Evolutionary conservation across 2,329 filamentous ascomycete species (phyloP).

Genomic region (Sporothrix brasiliensis): DNA sequence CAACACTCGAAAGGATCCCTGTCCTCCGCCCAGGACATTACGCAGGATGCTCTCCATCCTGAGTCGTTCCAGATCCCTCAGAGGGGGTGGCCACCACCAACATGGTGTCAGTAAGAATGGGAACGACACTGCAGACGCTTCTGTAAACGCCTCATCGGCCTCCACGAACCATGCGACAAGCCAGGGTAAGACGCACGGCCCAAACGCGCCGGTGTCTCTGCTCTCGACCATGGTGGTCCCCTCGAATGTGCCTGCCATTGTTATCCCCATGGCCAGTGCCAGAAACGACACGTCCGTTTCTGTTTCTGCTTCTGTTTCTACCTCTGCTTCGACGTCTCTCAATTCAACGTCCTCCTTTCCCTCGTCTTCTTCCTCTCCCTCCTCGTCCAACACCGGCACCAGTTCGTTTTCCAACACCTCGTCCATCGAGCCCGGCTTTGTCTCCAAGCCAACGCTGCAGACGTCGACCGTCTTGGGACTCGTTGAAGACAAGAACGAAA

Average conservation of each 20-base stretch:
- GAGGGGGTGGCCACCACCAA: slow-evolving; percentile 34
- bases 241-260: slow-evolving; percentile 23
- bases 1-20: slow-evolving; percentile 2
- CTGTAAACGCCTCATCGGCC: slow-evolving; percentile 27
- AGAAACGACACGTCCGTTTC: neutral
- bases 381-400: slow-evolving; percentile 24
- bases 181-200: slow-evolving; percentile 39
- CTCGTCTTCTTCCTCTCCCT: slow-evolving; percentile 16
- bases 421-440: slow-evolving; percentile 41
- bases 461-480: slow-evolving; percentile 40
- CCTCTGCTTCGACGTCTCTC: neutral
- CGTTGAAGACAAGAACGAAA: slow-evolving; percentile 40
- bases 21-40: neutral
- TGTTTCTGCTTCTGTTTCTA: neutral
- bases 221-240: slow-evolving; percentile 27
- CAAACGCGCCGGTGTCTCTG: slow-evolving; percentile 34
- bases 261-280: slow-evolving; percentile 8
- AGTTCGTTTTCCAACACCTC: slow-evolving; percentile 30
- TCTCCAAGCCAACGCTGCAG: slow-evolving; percentile 45
- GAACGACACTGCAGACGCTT: neutral
- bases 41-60: slow-evolving; percentile 44
- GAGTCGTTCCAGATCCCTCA: slow-evolving; percentile 42
- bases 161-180: slow-evolving; percentile 30
- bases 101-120: slow-evolving; percentile 29
- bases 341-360: slow-evolving; percentile 21